Evolutionary conservation across 305 asterid genomes (phyloP), one percentile per base, ranked within the genome.

Genomic region (Fraxinus ornus): DNA sequence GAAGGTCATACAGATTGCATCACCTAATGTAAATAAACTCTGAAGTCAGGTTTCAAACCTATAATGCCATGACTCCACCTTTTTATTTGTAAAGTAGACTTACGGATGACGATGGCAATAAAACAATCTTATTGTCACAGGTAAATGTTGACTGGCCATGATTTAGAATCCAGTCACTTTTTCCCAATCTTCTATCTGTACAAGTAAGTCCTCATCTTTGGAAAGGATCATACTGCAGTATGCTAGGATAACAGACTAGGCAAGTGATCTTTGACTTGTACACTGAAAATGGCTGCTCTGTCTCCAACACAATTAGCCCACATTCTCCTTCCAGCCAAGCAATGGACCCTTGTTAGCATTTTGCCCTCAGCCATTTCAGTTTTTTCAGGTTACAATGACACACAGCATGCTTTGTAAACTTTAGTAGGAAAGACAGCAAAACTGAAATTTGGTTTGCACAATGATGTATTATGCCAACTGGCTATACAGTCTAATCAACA

Each of bases 391-490:
- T 75, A 49, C 52, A 22, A 33, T 64, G 32, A 78, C 68, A 57
- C 28, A n/a, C 3, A 6, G 19, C 22, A 57, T 57, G 68, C 12
- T 57, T 57, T 57, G 68, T n/a, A 57, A 57, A 57, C 3, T 57
- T 57, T 57, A 57, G 2, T 19, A 19, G 68, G 2, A 39, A 72
- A 71, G 68, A 76, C 30, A 39, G 78, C 24, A 76, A 82, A 49
- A 82, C 5, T 75, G 64, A 76, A 64, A 52, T 76, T 35, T 12
- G 74, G 57, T 74, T 37, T 22, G 78, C 55, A 28, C 79, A 26
- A 49, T 70, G 60, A 83, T 35, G 82, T 82, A 78, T 68, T 79
- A 82, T 64, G 55, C 37, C 73, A 57, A 76, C 17, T 83, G 73
- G 28, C 72, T 62, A 49, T 7, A 52, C 37, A 36, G 76, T 77